Evolutionary conservation across 768 basidiomycete species (phyloP).

Genomic region (Glaciozyma martinii): DNA sequence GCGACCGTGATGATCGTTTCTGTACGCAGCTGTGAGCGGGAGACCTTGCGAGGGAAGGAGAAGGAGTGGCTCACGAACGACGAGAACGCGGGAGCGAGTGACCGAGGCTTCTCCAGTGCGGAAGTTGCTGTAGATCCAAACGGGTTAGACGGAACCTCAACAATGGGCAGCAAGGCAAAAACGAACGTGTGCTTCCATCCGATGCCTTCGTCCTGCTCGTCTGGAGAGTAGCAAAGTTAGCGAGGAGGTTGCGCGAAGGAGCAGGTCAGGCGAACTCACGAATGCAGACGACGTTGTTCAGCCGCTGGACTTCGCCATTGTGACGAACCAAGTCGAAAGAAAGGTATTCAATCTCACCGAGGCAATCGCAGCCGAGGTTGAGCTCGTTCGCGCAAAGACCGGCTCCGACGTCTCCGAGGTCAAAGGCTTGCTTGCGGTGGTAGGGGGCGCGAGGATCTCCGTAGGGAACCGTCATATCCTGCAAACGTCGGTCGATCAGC

Average conservation of each 20-base stretch:
- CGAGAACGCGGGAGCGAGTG: slow-evolving; percentile 34
- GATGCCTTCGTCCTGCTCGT: slow-evolving; percentile 36
- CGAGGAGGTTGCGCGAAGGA: background rate
- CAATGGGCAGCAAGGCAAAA: background rate
- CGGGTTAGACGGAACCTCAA: background rate
- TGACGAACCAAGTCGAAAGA: slow-evolving; percentile 25
- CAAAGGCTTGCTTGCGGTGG: slow-evolving; percentile 37
- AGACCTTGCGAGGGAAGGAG: no score
- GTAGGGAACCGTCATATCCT: background rate
- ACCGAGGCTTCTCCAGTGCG: slow-evolving; percentile 34
- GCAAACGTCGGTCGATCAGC: no score
- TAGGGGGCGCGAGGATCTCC: slow-evolving; percentile 29
- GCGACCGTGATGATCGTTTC: slow-evolving; percentile 37
- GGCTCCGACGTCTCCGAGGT: slow-evolving; percentile 23
- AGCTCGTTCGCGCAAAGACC: slow-evolving; percentile 19
- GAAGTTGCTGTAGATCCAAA: slow-evolving; percentile 27
- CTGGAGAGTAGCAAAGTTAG: background rate
- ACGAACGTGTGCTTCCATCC: slow-evolving; percentile 36
- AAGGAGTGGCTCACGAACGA: slow-evolving; percentile 22
- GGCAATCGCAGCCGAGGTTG: slow-evolving; percentile 36
- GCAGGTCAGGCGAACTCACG: slow-evolving; percentile 19
- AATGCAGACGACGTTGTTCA: slow-evolving; percentile 35
- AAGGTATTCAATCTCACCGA: slow-evolving; percentile 21
- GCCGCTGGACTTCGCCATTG: slow-evolving; percentile 14
- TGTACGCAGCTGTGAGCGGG: no score